Evolutionary conservation across 1,284 basidiomycete species (phyloP).

Genomic region (Tausonia pullulans): DNA sequence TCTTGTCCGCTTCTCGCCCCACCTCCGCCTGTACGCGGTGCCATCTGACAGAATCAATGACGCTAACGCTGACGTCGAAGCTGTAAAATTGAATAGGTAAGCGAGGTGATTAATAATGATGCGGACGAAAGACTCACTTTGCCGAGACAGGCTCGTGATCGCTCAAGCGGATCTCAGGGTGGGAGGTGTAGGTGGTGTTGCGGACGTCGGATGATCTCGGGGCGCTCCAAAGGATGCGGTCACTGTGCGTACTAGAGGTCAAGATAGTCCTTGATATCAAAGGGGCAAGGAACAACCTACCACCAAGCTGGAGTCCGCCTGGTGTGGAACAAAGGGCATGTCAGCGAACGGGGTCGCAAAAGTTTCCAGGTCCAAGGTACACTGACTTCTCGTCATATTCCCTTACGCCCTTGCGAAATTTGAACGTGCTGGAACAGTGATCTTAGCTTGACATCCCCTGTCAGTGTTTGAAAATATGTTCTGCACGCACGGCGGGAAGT

Average conservation of each 20-base stretch:
- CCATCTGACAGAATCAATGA: background rate
- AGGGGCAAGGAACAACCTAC: too few species aligned
- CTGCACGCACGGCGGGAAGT: background rate
- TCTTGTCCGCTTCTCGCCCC: background rate
- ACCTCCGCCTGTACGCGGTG: background rate
- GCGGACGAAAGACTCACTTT: background rate
- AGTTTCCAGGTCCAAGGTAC: too few species aligned
- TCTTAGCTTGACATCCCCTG: too few species aligned
- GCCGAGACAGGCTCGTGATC: slow-evolving; percentile 8
- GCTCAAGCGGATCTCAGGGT: slow-evolving; percentile 5
- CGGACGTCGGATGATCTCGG: background rate
- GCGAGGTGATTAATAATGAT: too few species aligned
- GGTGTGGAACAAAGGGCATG: too few species aligned
- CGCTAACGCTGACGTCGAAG: background rate
- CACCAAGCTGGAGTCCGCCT: too few species aligned
- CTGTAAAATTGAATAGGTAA: background rate
- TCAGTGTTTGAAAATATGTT: too few species aligned
- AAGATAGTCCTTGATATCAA: too few species aligned
- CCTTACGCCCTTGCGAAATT: background rate
- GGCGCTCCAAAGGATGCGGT: slow-evolving; percentile 4
- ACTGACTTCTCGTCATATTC: background rate
- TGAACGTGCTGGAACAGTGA: slow-evolving; percentile 1
- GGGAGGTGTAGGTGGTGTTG: background rate
- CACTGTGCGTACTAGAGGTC: background rate
- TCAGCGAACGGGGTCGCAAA: too few species aligned